These are phyloP conservation scores for Tritrichomonas musculus DNA, from an alignment of 208 protist species.

Conservation along the genomic window DNA sequence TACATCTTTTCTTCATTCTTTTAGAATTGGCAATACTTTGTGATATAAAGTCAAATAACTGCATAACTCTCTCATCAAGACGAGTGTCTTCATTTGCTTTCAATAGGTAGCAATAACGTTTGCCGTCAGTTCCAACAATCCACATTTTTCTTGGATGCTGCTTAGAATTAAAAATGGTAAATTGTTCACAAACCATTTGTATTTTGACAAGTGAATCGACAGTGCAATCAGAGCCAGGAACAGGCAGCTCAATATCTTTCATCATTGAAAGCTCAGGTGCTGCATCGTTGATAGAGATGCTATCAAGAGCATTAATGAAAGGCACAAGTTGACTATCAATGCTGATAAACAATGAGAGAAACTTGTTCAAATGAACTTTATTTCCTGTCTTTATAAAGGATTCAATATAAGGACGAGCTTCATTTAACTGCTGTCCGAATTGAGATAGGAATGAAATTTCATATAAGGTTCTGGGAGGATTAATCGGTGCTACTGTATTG, in stretches of 20 bases:
- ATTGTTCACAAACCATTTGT: background rate
- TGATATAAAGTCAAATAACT: background rate
- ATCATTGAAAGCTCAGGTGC: background rate
- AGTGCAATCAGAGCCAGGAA: background rate
- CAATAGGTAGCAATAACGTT: background rate
- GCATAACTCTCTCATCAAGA: constrained; percentile 32
- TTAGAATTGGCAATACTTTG: no score
- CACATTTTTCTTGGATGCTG: constrained; percentile 2
- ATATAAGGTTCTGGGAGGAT: background rate
- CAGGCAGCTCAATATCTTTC: background rate
- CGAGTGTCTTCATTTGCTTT: constrained; percentile 27
- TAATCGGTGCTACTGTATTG: no score
- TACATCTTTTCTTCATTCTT: background rate
- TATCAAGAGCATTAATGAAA: background rate
- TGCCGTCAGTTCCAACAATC: background rate
- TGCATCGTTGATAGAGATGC: background rate
- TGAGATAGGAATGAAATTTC: background rate
- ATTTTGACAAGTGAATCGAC: background rate
- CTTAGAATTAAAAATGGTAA: background rate
- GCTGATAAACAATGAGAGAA: background rate
- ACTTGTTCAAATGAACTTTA: background rate
- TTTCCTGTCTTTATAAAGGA: background rate
- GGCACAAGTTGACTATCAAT: background rate
- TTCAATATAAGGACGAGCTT: background rate
- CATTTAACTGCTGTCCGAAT: background rate